phyloP scores from a whole-genome alignment of 164 flowering plant species.

The Tinospora cordifolia region DNA sequence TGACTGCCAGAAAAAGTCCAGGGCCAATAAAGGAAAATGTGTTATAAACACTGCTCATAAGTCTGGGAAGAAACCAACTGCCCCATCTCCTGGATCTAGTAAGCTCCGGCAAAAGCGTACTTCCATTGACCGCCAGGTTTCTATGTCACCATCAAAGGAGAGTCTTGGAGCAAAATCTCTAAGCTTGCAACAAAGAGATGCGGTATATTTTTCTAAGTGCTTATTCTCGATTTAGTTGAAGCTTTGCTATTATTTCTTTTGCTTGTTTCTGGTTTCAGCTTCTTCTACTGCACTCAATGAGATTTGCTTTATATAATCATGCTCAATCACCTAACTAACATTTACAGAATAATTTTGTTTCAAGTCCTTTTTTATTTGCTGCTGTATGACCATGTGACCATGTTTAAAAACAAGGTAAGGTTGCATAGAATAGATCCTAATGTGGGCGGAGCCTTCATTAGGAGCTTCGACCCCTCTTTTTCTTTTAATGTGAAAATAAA shows the following conservation, averaged over 20 bases:
- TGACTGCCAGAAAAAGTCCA: constrained; percentile 35
- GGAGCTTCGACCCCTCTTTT: no score
- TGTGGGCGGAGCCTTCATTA: no score
- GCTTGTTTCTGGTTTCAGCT: background rate
- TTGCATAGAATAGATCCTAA: no score
- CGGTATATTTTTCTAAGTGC: constrained; percentile 34
- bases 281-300: background rate
- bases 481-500: no score
- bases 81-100: constrained; percentile 22
- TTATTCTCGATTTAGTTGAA: background rate
- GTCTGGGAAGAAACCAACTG: constrained; percentile 21
- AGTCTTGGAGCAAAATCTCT: constrained; percentile 23
- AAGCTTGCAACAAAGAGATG: constrained; percentile 28
- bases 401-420: no score
- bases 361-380: no score
- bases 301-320: background rate
- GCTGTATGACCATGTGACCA: no score
- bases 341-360: no score
- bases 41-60: constrained; percentile 23
- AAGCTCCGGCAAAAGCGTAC: constrained; percentile 33
- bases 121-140: constrained; percentile 14
- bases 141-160: constrained; percentile 27
- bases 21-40: constrained; percentile 39
- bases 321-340: background rate
- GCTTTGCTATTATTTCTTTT: constrained; percentile 1